Conservation (phyloP, 345 rosid species). For the Eucalyptus tenuipes region DNA sequence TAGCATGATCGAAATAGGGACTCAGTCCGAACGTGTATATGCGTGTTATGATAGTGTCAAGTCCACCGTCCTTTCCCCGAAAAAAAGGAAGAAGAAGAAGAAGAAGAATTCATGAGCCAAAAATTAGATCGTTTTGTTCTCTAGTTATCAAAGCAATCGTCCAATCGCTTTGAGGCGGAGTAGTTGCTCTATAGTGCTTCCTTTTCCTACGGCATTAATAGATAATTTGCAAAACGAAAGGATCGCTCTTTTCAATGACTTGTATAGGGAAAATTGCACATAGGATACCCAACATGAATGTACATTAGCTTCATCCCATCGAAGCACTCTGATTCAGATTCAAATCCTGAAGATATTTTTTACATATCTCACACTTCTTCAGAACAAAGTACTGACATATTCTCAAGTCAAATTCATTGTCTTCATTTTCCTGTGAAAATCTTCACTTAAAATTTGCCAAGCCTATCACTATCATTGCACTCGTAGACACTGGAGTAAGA, state of each 20-base stretch:
- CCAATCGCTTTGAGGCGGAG: accelerated
- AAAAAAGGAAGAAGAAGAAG: not conserved
- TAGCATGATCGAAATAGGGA: not conserved
- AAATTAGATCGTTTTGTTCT: not conserved
- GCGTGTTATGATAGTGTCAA: not conserved
- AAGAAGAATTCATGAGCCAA: not conserved
- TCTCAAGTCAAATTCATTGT: too few relatives aligned
- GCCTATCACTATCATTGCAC: too few relatives aligned
- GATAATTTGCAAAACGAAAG: not conserved
- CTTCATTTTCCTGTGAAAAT: too few relatives aligned
- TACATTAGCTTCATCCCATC: not conserved
- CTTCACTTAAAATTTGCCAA: too few relatives aligned
- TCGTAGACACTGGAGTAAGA: too few relatives aligned
- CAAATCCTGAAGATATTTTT: too few relatives aligned
- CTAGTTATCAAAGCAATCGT: not conserved
- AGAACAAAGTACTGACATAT: too few relatives aligned
- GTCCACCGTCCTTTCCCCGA: not conserved
- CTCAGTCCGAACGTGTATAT: not conserved
- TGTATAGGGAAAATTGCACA: not conserved
- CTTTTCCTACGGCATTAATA: accelerated
- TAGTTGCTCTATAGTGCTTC: not conserved
- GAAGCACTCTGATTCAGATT: too few relatives aligned
- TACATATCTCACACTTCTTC: too few relatives aligned
- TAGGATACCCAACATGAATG: not conserved
- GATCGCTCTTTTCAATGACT: not conserved